Evolutionary conservation across 2,329 filamentous ascomycete genomes (phyloP).

Genomic region (Aspergillus aculeatus): DNA sequence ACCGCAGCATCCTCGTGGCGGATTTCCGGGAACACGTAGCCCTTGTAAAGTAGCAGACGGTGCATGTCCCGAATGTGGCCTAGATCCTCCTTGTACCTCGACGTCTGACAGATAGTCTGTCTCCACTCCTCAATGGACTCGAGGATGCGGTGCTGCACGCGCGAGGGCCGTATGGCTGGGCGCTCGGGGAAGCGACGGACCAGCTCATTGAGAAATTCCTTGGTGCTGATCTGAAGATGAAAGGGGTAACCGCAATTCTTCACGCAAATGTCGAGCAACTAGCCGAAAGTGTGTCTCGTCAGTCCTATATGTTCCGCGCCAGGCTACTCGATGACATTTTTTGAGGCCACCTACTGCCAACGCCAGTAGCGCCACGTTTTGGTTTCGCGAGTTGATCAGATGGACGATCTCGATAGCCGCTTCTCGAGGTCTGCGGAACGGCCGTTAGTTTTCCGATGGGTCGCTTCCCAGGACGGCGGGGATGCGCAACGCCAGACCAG

Average conservation of each 20-base stretch:
- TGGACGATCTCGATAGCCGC: slow-evolving; percentile 89
- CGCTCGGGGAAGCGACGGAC: slow-evolving; percentile 94
- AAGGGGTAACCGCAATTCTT: slow-evolving; percentile 99
- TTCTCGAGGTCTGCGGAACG: slow-evolving; percentile 68
- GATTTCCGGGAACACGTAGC: slow-evolving; percentile 91
- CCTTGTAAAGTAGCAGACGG: slow-evolving; percentile 90
- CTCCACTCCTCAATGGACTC: slow-evolving; percentile 98
- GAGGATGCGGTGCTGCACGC: slow-evolving; percentile 88
- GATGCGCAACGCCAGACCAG: background rate
- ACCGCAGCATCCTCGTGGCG: slow-evolving; percentile 92
- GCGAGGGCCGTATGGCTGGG: slow-evolving; percentile 78
- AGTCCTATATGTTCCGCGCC: slow-evolving; percentile 12
- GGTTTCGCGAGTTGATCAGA: slow-evolving; percentile 95
- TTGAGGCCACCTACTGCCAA: slow-evolving; percentile 57
- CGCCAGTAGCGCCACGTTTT: slow-evolving; percentile 88
- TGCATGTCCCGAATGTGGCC: slow-evolving; percentile 99
- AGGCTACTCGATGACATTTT: slow-evolving; percentile 15
- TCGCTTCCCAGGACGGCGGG: background rate
- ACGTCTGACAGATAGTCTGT: slow-evolving; percentile 96
- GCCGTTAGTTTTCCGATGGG: background rate
- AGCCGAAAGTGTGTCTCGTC: slow-evolving; percentile 12
- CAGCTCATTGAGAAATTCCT: slow-evolving; percentile 97
- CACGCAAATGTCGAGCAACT: slow-evolving; percentile 95
- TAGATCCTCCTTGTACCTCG: slow-evolving; percentile 93
- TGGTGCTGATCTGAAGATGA: slow-evolving; percentile 96